Evolutionary conservation across 1,139 yeast species (phyloP), one percentile per base, ranked within the genome.

Genomic region (Pneumocystis canis): DNA sequence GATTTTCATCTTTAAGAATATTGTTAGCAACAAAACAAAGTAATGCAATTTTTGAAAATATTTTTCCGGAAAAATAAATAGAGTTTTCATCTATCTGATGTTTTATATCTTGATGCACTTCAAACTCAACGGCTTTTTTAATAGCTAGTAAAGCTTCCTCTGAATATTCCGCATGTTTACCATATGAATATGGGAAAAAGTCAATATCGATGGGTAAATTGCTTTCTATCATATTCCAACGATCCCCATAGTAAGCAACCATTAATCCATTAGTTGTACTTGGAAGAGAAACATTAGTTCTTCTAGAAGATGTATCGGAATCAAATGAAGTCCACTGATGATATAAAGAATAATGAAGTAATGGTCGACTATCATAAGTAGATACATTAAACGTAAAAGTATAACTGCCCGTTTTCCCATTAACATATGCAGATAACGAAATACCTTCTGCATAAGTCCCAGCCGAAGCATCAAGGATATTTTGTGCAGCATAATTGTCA

Each of bases 1-100:
- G 79, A 5, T 71, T 77, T 3, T 79, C 78, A 69, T 85, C 85
- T 61, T 79, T 73, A 63, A 86, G 74, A 63, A 86, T 79, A 60
- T 83, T 87, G 66, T 80, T 76, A 58, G 84, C 81, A 9, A 84
- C 86, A 65, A 84, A 79, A 61, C 85, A 76, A 62, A 86, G 80
- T 72, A 84, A 83, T 7, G 92, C 89, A 71, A 82, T 86, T 74
- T 85, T 86, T 73, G 85, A 92, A 60, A 84, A 70, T n/a, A 81
- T 78, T 73, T 87, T 87, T 60, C 92, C 94, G 5, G 86, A 77
- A 67, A 76, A 80, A 72, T 87, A 87, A 67, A 80, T 84, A 62
- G 82, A 78, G 70, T 78, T 74, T 7, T 76, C 72, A 57, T 77
- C 71, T 60, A 84, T 79, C 61, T 84, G 78, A 31, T 74, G 71